A percentile compares a stretch with the other conserved stretches of the same genome.
Evolutionary conservation across 2,329 filamentous ascomycete species (phyloP).

Genomic region (Monosporascus sp.): DNA sequence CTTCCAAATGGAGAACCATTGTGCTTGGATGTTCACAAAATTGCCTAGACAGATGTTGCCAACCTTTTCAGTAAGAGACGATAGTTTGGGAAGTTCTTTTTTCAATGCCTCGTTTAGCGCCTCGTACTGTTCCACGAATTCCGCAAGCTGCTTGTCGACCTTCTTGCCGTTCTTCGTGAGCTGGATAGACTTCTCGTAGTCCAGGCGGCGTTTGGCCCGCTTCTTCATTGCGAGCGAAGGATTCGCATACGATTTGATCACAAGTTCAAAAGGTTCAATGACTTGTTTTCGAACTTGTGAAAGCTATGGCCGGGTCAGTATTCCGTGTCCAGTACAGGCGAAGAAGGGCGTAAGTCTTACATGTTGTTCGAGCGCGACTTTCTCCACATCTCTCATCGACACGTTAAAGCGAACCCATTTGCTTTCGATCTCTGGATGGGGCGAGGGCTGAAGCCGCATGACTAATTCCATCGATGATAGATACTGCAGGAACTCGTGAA

Average conservation of each 20-base stretch:
- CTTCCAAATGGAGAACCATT: slow-evolving; percentile 80
- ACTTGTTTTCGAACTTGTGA: slow-evolving; percentile 72
- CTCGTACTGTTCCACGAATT: slow-evolving; percentile 83
- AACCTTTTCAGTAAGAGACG: slow-evolving; percentile 72
- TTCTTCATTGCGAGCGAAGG: slow-evolving; percentile 91
- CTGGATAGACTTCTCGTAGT: slow-evolving; percentile 78
- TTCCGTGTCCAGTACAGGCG: slow-evolving; percentile 6
- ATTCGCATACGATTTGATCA: slow-evolving; percentile 76
- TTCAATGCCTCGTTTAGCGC: slow-evolving; percentile 91
- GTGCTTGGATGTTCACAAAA: slow-evolving; percentile 77
- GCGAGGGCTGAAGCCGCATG: slow-evolving; percentile 66
- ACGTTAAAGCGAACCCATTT: slow-evolving; percentile 92
- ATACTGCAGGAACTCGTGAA: slow-evolving; percentile 76
- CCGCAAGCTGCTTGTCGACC: slow-evolving; percentile 76
- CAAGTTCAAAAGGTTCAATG: slow-evolving; percentile 74
- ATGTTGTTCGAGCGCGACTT: slow-evolving; percentile 78
- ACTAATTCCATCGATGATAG: slow-evolving; percentile 78
- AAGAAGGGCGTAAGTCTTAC: slow-evolving; percentile 42
- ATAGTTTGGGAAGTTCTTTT: slow-evolving; percentile 83
- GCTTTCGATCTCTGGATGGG: slow-evolving; percentile 80
- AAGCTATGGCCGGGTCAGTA: slow-evolving; percentile 37
- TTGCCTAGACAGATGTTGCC: slow-evolving; percentile 79
- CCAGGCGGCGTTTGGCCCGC: slow-evolving; percentile 83
- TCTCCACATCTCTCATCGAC: slow-evolving; percentile 80
- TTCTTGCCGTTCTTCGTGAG: slow-evolving; percentile 78